Percentiles rank a stretch among this genome's conserved stretches.
Evolutionary conservation across 179 eudicot genomes (phyloP).

Genomic region (Silene vulgaris): DNA sequence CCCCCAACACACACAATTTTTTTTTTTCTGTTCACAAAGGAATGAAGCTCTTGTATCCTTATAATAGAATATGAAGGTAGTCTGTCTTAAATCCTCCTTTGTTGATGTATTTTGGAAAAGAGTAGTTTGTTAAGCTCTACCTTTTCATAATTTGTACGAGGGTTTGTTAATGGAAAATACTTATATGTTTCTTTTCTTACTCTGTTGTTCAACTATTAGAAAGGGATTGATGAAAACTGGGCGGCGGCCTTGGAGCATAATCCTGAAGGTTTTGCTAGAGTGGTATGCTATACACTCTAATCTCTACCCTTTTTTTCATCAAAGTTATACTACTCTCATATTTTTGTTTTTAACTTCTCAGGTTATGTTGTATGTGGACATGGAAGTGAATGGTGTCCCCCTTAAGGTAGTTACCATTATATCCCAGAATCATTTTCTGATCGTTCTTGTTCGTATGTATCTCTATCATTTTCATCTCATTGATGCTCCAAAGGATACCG

Average conservation of each 20-base stretch:
- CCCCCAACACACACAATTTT: too few relatives aligned
- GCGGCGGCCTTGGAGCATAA: constrained; percentile 91
- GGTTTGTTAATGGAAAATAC: constrained; percentile 11
- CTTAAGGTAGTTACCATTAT: constrained; percentile 55
- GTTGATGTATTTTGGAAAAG: background rate
- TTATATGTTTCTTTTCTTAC: background rate
- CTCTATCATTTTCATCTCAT: background rate
- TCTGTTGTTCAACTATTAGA: constrained; percentile 41
- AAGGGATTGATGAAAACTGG: constrained; percentile 98
- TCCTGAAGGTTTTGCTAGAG: constrained; percentile 95
- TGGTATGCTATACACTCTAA: constrained; percentile 49
- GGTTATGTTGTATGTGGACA: constrained; percentile 98
- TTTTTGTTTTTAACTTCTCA: constrained; percentile 30
- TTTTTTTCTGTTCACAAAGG: background rate
- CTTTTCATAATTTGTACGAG: background rate
- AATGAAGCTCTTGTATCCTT: background rate
- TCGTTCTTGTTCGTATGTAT: constrained; percentile 11
- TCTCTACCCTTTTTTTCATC: background rate
- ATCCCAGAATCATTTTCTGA: background rate
- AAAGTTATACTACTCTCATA: constrained; percentile 1
- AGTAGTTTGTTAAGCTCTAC: background rate
- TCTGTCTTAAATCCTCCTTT: background rate
- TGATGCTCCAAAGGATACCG: background rate
- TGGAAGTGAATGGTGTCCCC: constrained; percentile 99
- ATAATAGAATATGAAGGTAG: background rate